Percentiles rank a stretch among this genome's conserved stretches.
These are phyloP conservation scores for Anacardium occidentale DNA, from an alignment of 345 rosid species.

Conservation along the genomic window DNA sequence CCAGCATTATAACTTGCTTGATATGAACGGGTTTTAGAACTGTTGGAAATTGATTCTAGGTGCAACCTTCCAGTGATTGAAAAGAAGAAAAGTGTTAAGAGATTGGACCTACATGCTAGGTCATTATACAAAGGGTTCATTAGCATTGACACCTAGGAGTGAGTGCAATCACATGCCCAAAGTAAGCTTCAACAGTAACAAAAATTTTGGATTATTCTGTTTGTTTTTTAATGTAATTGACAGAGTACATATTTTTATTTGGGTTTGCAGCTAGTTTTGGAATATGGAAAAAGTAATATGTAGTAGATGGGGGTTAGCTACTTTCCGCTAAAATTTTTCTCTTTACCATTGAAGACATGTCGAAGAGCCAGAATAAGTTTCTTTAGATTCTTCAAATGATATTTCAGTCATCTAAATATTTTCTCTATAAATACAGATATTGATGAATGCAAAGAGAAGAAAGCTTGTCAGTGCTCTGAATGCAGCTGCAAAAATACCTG, in stretches of 20 bases:
- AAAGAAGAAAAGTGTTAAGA: no score
- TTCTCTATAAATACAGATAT: slow-evolving; percentile 44
- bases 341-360: not conserved
- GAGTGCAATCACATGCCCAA: no score
- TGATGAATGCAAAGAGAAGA: slow-evolving; percentile 90
- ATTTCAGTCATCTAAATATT: not conserved
- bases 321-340: not conserved
- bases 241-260: no score
- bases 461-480: slow-evolving; percentile 93
- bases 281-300: not conserved
- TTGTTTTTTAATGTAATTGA: no score
- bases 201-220: not conserved
- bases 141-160: no score
- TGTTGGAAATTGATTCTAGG: slow-evolving; percentile 1
- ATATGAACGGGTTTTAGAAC: not conserved
- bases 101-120: no score
- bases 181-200: no score
- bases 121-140: no score
- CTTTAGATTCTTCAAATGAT: not conserved
- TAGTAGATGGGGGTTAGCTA: not conserved
- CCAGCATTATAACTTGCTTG: not conserved
- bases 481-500: slow-evolving; percentile 93
- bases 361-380: not conserved
- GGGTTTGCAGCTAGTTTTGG: not conserved
- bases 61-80: not conserved